Conservation (phyloP, 768 basidiomycete species). For the Russula abietina region DNA sequence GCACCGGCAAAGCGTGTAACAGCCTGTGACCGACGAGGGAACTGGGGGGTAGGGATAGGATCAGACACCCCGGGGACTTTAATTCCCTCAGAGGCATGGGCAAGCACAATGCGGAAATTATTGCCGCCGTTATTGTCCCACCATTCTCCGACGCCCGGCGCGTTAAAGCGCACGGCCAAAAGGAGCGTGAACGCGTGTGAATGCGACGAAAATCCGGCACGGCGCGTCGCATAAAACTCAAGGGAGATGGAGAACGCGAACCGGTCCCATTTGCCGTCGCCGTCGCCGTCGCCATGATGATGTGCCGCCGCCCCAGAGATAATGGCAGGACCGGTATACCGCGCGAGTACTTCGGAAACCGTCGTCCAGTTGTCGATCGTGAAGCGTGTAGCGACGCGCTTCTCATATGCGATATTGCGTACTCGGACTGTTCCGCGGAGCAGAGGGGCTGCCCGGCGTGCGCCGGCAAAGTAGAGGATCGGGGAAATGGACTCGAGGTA, state of each 20-base stretch:
- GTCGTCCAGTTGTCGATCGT: slow-evolving; percentile 51
- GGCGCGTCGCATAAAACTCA: neutral
- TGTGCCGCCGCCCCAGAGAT: too few species aligned
- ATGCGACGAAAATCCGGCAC: neutral
- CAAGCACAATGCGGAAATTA: neutral
- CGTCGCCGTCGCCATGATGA: neutral
- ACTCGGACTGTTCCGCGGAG: slow-evolving; percentile 41
- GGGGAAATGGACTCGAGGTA: slow-evolving; percentile 9
- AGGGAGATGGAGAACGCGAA: slow-evolving; percentile 15
- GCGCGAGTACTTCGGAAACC: slow-evolving; percentile 36
- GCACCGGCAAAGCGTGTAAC: neutral
- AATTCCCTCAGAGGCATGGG: too few species aligned
- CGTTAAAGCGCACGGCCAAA: slow-evolving; percentile 1
- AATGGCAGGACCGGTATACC: neutral
- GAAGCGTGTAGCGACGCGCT: slow-evolving; percentile 43
- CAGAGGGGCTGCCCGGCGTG: neutral
- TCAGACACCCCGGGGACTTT: neutral
- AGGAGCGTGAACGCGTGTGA: neutral
- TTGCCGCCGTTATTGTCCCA: slow-evolving; percentile 18
- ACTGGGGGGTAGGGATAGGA: neutral
- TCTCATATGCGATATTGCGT: slow-evolving; percentile 43
- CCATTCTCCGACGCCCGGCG: slow-evolving; percentile 7
- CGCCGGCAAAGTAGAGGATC: neutral
- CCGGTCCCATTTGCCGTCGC: slow-evolving; percentile 3
- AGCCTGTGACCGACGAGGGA: neutral